Percentiles rank a stretch among this genome's conserved stretches.
phyloP scores from a whole-genome alignment of 2,329 filamentous ascomycete species.

The Apiospora aurea region DNA sequence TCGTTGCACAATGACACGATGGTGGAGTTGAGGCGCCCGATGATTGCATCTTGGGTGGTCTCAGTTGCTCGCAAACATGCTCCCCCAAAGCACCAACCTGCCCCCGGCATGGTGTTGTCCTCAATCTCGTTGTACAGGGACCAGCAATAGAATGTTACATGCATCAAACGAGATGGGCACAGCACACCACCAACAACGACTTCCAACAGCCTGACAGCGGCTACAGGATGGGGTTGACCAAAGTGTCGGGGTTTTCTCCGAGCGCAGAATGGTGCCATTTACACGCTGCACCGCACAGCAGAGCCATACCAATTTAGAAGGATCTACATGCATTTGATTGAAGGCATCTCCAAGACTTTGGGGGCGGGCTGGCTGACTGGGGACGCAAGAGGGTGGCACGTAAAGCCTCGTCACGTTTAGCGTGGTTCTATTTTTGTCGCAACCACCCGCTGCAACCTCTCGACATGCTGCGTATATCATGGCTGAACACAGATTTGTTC shows the following conservation, averaged over 20 bases:
- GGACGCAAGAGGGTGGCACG: background rate
- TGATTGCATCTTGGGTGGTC: background rate
- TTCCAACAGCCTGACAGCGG: background rate
- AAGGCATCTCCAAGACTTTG: conserved; percentile 2
- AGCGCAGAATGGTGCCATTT: background rate
- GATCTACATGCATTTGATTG: background rate
- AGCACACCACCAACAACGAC: background rate
- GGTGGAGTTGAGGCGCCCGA: background rate
- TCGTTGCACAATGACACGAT: conserved; percentile 17
- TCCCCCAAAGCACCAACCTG: background rate
- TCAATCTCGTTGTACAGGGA: background rate
- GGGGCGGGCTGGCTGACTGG: background rate
- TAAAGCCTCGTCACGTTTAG: background rate
- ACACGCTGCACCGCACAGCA: background rate
- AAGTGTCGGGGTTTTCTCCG: background rate
- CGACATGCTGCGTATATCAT: conserved; percentile 3
- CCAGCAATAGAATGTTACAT: background rate
- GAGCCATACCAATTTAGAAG: background rate
- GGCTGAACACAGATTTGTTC: background rate
- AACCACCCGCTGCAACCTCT: background rate
- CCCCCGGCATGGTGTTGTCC: background rate
- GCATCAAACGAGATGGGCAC: background rate
- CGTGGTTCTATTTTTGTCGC: background rate
- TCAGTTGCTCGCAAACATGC: background rate
- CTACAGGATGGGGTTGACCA: background rate